Evolutionary conservation across 495 filamentous ascomycete genomes (phyloP).

Genomic region (Extremus antarcticus): DNA sequence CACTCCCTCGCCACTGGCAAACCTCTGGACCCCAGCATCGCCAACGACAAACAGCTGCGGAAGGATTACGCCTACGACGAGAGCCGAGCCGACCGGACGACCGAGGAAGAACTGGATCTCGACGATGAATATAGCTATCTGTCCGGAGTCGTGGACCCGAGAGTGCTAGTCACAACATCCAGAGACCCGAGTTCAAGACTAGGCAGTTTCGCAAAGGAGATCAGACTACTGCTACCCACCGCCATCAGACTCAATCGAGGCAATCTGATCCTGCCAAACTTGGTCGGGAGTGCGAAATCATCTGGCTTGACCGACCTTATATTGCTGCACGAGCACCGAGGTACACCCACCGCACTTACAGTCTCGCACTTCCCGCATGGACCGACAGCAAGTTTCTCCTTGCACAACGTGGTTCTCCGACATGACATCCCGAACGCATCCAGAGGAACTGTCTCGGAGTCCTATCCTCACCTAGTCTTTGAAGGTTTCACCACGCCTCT

Average conservation of each 20-base stretch:
- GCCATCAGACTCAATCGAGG: constrained; percentile 85
- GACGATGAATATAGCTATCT: constrained; percentile 91
- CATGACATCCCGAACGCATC: constrained; percentile 84
- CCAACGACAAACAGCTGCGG: constrained; percentile 75
- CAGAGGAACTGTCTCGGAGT: constrained; percentile 83
- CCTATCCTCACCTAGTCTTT: constrained; percentile 90
- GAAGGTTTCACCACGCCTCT: constrained; percentile 80
- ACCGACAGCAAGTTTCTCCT: constrained; percentile 77
- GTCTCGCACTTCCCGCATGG: constrained; percentile 88
- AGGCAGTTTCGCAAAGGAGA: constrained; percentile 87
- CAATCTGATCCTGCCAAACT: constrained; percentile 73
- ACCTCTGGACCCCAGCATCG: constrained; percentile 76
- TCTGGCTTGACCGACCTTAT: constrained; percentile 75
- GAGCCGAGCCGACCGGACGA: constrained; percentile 47
- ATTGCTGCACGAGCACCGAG: constrained; percentile 86
- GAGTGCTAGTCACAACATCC: constrained; percentile 85
- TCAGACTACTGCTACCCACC: constrained; percentile 81
- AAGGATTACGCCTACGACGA: constrained; percentile 93
- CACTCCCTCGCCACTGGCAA: constrained; percentile 74
- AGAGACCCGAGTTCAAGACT: constrained; percentile 77
- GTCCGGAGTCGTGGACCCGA: constrained; percentile 73
- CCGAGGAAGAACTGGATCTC: constrained; percentile 62
- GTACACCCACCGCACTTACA: constrained; percentile 82
- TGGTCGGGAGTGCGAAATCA: constrained; percentile 68
- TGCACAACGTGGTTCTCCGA: constrained; percentile 90